Evolutionary conservation across 176 grass and related monocot genomes (phyloP).

Genomic region (Oryza rufipogon): DNA sequence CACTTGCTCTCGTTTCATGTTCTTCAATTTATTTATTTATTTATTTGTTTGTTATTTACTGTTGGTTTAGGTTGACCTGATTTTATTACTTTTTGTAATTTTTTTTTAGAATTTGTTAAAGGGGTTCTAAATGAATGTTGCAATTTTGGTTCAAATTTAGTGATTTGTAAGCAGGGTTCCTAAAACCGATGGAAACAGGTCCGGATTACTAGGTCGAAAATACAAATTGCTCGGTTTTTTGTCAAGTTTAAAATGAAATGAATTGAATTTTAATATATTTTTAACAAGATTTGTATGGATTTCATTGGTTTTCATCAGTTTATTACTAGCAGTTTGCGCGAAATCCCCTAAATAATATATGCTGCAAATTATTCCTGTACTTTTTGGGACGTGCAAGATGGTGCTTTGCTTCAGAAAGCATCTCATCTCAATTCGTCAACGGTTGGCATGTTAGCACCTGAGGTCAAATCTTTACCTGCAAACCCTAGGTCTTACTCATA

Average conservation of each 20-base stretch:
- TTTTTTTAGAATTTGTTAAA: background rate
- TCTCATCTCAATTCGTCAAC: background rate
- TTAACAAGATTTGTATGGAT: no score
- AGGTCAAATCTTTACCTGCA: background rate
- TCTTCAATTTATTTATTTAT: background rate
- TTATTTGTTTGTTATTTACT: background rate
- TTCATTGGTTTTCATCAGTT: no score
- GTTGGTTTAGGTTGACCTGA: background rate
- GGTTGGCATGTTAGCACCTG: conserved; percentile 26
- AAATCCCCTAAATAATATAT: background rate
- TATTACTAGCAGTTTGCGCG: no score
- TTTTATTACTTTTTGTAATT: background rate
- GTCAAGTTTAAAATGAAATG: no score
- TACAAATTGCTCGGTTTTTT: no score
- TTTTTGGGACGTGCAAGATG: background rate
- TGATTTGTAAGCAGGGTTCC: background rate
- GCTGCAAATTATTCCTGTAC: background rate
- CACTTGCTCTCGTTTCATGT: background rate
- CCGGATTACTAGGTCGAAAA: no score
- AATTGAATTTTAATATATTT: no score
- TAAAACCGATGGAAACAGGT: no score
- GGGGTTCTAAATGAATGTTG: background rate
- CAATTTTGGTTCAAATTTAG: background rate
- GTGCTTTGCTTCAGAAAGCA: background rate
- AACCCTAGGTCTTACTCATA: background rate